Conservation (phyloP, 108 stramenopile species). For the Cyclotella baltica region DNA sequence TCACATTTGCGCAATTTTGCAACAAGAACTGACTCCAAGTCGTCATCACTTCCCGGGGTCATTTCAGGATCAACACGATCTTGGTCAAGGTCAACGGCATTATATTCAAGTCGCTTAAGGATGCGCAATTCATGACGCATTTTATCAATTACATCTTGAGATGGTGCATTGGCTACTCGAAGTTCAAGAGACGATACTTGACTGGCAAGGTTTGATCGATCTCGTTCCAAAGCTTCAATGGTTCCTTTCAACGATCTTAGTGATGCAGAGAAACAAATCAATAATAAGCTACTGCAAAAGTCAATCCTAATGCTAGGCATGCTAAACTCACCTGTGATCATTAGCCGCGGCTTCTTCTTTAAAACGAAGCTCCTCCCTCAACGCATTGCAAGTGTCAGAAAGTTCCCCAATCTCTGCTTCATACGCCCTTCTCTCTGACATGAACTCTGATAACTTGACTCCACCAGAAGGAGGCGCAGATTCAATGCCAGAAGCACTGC, state of each 20-base stretch:
- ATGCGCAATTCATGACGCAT: conserved; percentile 89
- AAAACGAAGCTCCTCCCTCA: conserved; percentile 72
- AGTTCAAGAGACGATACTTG: conserved; percentile 59
- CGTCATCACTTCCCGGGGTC: conserved; percentile 63
- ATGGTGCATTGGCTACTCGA: conserved; percentile 75
- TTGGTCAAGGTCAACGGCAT: conserved; percentile 80
- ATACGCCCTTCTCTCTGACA: conserved; percentile 86
- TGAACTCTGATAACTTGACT: conserved; percentile 64
- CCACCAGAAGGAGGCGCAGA: conserved; percentile 53
- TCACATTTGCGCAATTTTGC: conserved; percentile 81
- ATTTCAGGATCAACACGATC: conserved; percentile 76
- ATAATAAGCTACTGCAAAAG: background rate
- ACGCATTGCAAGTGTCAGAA: conserved; percentile 70
- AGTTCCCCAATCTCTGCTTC: conserved; percentile 84
- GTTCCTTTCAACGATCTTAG: conserved; percentile 45
- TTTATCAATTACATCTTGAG: conserved; percentile 69
- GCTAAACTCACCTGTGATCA: conserved; percentile 44
- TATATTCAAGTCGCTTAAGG: conserved; percentile 87
- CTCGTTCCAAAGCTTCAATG: conserved; percentile 67
- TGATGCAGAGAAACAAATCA: background rate
- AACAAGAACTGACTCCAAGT: conserved; percentile 86
- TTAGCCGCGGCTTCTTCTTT: conserved; percentile 69
- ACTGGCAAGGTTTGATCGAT: conserved; percentile 50
- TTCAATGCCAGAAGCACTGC: conserved; percentile 13
- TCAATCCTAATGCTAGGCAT: background rate